Conservation (phyloP, 2,329 filamentous ascomycete genomes). For the Onygenales sp. region DNA sequence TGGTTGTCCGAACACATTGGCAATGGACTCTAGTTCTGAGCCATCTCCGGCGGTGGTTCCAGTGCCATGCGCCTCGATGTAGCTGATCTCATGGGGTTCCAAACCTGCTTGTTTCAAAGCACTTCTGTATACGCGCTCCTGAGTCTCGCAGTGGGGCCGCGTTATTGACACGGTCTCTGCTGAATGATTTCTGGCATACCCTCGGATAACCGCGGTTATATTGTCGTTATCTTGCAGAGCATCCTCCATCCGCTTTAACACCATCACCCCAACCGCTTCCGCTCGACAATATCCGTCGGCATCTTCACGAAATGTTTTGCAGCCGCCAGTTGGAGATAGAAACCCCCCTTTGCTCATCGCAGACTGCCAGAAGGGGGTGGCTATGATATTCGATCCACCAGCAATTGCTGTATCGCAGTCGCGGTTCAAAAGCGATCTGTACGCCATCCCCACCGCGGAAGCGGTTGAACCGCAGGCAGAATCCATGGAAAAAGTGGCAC, state of each 20-base stretch:
- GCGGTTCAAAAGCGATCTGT: conserved; percentile 58
- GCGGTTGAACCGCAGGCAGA: conserved; percentile 63
- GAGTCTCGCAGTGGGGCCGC: conserved; percentile 23
- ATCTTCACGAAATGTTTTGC: conserved; percentile 43
- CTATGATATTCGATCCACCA: conserved; percentile 64
- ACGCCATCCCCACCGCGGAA: conserved; percentile 57
- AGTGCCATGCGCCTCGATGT: conserved; percentile 23
- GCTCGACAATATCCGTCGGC: conserved; percentile 56
- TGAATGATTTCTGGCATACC: conserved; percentile 65
- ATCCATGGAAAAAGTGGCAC: conserved; percentile 58
- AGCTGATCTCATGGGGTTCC: conserved; percentile 21
- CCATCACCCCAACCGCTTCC: conserved; percentile 52
- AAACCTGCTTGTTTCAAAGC: conserved; percentile 7
- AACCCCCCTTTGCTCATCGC: conserved; percentile 66
- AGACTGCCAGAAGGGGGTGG: conserved; percentile 66
- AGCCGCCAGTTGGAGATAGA: conserved; percentile 44
- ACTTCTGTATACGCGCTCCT: conserved; percentile 14
- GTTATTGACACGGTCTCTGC: conserved; percentile 23
- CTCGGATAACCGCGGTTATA: conserved; percentile 58
- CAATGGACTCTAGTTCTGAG: conserved; percentile 21
- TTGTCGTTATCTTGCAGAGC: conserved; percentile 59
- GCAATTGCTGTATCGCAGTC: conserved; percentile 70
- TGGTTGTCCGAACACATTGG: conserved; percentile 18
- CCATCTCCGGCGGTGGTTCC: conserved; percentile 21
- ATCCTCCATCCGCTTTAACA: conserved; percentile 67